Base-by-base conservation (phyloP, 2,329 filamentous ascomycete species). In the Apiospora kogelbergensis region DNA sequence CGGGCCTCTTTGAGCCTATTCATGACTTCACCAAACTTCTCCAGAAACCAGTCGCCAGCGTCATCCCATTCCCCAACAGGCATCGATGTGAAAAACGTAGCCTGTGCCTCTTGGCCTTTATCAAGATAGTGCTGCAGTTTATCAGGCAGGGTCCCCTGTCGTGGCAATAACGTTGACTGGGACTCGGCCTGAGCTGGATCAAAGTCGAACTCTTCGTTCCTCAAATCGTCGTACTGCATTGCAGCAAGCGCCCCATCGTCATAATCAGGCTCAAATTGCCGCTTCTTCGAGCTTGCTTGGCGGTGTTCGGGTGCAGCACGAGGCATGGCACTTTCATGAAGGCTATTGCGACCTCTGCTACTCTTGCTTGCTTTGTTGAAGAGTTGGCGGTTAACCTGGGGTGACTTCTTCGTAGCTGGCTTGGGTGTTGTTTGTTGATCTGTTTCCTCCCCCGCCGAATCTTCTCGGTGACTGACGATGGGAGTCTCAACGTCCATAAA, bases 11-110 rank as follows among this genome's bases (percentile, higher is more conserved):
- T 83, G 71, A 89, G 76, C 67, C 78, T 80, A 70, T 81, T 78
- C 76, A 88, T 82, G 53, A 89, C 78, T 3, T 80, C 79, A 9
- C 82, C 78, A 70, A 90, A 89, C 70, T 84, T 84, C 57, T 83
- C 82, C 26, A 88, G 79, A 68, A 90, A 88, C 88, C 88, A 90
- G 71, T 89, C 86, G 6, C 88, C 88, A 1, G 86, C 83, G 17
- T 83, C 80, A 72, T 90, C 87, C 88, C 88, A 90, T 67, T 89
- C 88, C 20, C 82, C 79, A 17, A 89, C 80, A 1, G 84, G 78
- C 82, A 89, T 85, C 67, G 81, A 81, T 2, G 80, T 81, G 73
- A 89, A 89, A 67, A 89, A 84, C 0, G 86, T 83, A 41, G 76
- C 74, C 65, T 83, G 82, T 10, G 71, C 74, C 22, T 80, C 79